Evolutionary conservation across 2,329 filamentous ascomycete species (phyloP), one percentile per base, ranked within the genome.

Genomic region (Fusarium tricinctum): DNA sequence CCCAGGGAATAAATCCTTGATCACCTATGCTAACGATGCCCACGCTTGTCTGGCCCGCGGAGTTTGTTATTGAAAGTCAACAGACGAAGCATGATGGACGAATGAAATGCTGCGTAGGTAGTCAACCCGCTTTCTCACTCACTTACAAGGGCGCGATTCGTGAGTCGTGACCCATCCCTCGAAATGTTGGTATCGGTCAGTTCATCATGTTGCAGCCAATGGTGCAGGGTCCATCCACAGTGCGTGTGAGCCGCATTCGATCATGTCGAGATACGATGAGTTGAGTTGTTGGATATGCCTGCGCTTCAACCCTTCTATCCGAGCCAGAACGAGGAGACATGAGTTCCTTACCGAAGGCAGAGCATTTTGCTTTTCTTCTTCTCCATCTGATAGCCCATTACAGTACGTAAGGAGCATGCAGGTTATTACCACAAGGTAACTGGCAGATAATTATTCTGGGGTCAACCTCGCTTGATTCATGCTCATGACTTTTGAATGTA

Each of bases 171-270:
- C 58, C 54, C 67, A 70, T 70, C 63, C 58, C 54, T 70, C 33
- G 63, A 68, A 51, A 68, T 70, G 63, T 70, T 70, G 68, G 67
- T 70, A 70, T 70, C 67, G 46, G 63, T 51, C 58, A 63, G 59
- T 38, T 63, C 52, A 67, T 54, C 48, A 63, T 46, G 45, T 26
- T 56, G 30, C 58, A 68, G 58, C 67, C 67, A 70, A 70, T 70
- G 47, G 63, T 64, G 48, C 46, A 70, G 52, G 62, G 59, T 26
- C 50, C 45, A 44, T 61, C 58, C 58, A 70, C 67, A 70, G 66
- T 69, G 66, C 66, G 66, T 55, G 49, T 42, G 57, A 67, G 62
- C 46, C 62, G 43, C 62, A 49, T 55, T 52, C 56, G 45, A 43
- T 58, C 56, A 62, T 42, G 46, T 60, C 53, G 46, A 49, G 48